Base-by-base conservation (phyloP, 208 protist genomes). In the Phytomonas sp. region DNA sequence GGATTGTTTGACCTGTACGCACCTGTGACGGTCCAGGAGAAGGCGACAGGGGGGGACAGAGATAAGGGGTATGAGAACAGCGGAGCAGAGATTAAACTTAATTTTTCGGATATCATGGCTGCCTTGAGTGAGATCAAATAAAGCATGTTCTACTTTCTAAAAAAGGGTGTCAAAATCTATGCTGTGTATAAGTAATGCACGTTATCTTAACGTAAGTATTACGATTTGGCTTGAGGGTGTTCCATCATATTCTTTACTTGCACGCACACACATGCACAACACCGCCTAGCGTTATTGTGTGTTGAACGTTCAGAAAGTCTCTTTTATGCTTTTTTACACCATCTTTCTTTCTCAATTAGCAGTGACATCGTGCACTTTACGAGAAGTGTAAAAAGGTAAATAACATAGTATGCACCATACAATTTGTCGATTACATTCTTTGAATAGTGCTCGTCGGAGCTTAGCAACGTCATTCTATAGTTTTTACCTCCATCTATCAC, bases 1-100 rank as follows among this genome's bases (percentile, higher is more conserved):
- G 71, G 70, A n/a, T 53, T 94, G 32, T 77, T 94, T 62, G 66
- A 89, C 31, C 53, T 63, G 32, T 92, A 85, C 69, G 78, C 83
- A 0, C 81, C 81, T 13, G 32, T 59, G 28, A 40, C 68, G 30
- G 74, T 43, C 20, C 70, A 71, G 62, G 63, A 73, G 26, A 69
- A 32, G 60, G 43, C 29, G 40, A 23, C 33, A 6, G 71, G 9
- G 4, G 60, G 29, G 5, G 68, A 60, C 29, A 70, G 56, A 15
- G 69, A 60, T 0, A 46, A 62, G 46, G 32, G 46, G 9, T 26
- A 11, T 2, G 60, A 59, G n/a, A 8, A 20, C 4, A 66, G 59
- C 40, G 7, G 70, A 17, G 23, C 77, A 5, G n/a, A 64, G 17
- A 75, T 83, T 4, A 83, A 85, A 62, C 73, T 91, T 32, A 82